Conservation (phyloP, 2,329 filamentous ascomycete species). For the Juglanconis juglandina region DNA sequence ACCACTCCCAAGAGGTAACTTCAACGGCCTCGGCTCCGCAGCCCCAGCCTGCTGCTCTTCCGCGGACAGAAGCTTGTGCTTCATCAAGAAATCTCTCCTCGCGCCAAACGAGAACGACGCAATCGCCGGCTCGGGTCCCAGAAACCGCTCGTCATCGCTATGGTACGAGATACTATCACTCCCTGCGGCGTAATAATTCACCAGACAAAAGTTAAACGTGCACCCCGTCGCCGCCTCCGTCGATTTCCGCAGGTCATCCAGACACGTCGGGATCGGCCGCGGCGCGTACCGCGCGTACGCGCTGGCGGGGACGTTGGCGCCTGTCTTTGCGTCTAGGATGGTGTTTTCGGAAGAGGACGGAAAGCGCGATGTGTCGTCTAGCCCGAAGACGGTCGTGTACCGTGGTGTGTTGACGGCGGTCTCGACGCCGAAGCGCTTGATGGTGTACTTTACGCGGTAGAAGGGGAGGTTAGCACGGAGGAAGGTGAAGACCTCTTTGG, state of each 20-base stretch:
- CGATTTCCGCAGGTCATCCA: conserved; percentile 59
- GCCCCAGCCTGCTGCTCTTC: conserved; percentile 22
- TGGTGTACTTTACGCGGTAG: conserved; percentile 71
- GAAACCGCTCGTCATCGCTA: conserved; percentile 75
- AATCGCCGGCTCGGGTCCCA: conserved; percentile 67
- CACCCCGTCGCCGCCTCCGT: conserved; percentile 66
- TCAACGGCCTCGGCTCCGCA: conserved; percentile 40
- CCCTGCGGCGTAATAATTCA: conserved; percentile 80
- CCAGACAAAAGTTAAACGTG: conserved; percentile 73
- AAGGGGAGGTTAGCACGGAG: conserved; percentile 70
- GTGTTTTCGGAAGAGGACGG: conserved; percentile 34
- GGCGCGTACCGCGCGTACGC: conserved; percentile 55
- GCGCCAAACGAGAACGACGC: conserved; percentile 73
- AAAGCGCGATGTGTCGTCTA: conserved; percentile 63
- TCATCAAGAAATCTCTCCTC: conserved; percentile 72
- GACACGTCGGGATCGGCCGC: conserved; percentile 67
- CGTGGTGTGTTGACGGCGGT: conserved; percentile 58
- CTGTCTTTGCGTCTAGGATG: conserved; percentile 43
- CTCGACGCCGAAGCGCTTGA: conserved; percentile 61
- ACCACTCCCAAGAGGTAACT: conserved; percentile 57
- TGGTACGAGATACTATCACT: conserved; percentile 76
- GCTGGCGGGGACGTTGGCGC: conserved; percentile 45
- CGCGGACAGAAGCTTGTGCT: conserved; percentile 62
- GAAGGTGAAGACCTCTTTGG: conserved; percentile 64
- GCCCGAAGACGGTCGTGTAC: conserved; percentile 55